Evolutionary conservation across 192 early-diverging fungal genomes (phyloP).

Genomic region (Umbelopsis ramanniana): DNA sequence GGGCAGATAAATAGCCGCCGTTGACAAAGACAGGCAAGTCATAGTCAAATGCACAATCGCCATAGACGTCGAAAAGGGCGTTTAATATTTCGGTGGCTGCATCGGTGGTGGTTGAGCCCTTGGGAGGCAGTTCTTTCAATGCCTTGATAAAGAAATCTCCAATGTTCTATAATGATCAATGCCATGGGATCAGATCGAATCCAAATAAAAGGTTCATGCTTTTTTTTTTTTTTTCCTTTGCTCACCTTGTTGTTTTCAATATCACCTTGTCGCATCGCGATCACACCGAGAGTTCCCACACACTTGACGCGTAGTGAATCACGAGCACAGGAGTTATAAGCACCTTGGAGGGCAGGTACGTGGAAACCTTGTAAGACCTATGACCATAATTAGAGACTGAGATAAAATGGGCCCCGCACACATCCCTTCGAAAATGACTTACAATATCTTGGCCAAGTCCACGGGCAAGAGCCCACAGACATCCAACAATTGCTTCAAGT

Average conservation of each 20-base stretch:
- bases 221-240: background rate
- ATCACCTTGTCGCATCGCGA: constrained; percentile 73
- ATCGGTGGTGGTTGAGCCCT: constrained; percentile 36
- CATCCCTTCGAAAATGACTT: constrained; percentile 2
- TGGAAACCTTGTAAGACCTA: constrained; percentile 48
- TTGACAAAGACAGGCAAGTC: constrained; percentile 84
- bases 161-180: constrained; percentile 52
- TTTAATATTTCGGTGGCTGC: constrained; percentile 78
- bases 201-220: background rate
- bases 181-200: background rate
- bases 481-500: constrained; percentile 70
- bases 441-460: constrained; percentile 62
- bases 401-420: too few species aligned
- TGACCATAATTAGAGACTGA: background rate
- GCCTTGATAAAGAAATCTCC: constrained; percentile 68
- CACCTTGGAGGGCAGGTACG: constrained; percentile 48
- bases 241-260: constrained; percentile 68
- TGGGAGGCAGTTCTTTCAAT: constrained; percentile 40
- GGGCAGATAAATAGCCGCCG: constrained; percentile 58
- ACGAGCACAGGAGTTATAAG: constrained; percentile 42
- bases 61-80: constrained; percentile 87
- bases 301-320: constrained; percentile 67
- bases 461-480: constrained; percentile 79
- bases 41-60: constrained; percentile 81
- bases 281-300: constrained; percentile 73